These are phyloP conservation scores for Crassisporium funariophilum DNA, from an alignment of 768 basidiomycete species.

Conservation along the genomic window DNA sequence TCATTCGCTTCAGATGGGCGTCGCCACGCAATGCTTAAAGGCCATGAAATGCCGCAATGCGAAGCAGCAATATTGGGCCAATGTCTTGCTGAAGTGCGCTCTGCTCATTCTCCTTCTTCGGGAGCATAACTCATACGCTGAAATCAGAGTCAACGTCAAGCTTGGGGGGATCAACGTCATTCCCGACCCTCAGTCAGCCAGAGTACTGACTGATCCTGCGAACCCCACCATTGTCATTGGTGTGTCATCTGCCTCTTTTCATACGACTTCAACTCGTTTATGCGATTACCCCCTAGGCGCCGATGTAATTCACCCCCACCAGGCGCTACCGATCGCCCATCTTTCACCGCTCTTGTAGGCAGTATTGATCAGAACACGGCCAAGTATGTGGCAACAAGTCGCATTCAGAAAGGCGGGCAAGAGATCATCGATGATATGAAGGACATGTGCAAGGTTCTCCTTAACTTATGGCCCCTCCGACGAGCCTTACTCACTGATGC, in stretches of 20 bases:
- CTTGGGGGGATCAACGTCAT: slow-evolving; percentile 80
- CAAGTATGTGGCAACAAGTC: slow-evolving; percentile 59
- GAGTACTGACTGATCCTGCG: slow-evolving; percentile 59
- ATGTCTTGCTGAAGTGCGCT: slow-evolving; percentile 74
- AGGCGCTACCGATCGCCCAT: slow-evolving; percentile 69
- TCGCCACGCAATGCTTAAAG: slow-evolving; percentile 80
- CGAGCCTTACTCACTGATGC: neutral
- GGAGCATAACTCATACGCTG: neutral
- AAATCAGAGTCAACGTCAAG: slow-evolving; percentile 72
- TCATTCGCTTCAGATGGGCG: slow-evolving; percentile 53
- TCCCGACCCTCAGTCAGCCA: slow-evolving; percentile 61
- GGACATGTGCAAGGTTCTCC: slow-evolving; percentile 58
- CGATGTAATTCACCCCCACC: slow-evolving; percentile 83
- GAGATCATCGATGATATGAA: slow-evolving; percentile 74
- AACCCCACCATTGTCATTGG: slow-evolving; percentile 81
- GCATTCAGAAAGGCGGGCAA: slow-evolving; percentile 58
- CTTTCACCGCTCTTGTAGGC: slow-evolving; percentile 75
- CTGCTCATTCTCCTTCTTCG: neutral
- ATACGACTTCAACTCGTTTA: neutral
- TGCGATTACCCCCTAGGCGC: slow-evolving; percentile 47
- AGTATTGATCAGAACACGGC: slow-evolving; percentile 72
- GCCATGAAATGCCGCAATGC: slow-evolving; percentile 59
- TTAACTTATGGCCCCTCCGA: neutral
- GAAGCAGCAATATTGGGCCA: slow-evolving; percentile 77
- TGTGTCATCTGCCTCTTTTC: slow-evolving; percentile 23